A percentile compares a stretch with the other conserved stretches of the same genome.
Evolutionary conservation across 768 basidiomycete species (phyloP).

Genomic region (Lyophyllum semitale): DNA sequence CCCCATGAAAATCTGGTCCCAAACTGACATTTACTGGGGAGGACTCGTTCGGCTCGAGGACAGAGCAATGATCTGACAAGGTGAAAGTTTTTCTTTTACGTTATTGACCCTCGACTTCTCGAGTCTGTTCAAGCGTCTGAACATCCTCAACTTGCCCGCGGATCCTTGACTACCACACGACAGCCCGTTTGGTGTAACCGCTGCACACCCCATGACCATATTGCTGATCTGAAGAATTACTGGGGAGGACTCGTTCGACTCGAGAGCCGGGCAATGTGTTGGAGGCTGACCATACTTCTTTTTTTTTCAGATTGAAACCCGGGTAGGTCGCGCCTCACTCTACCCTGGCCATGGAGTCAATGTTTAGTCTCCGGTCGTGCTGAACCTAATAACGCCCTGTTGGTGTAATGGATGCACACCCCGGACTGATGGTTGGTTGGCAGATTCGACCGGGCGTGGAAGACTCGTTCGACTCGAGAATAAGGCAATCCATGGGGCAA

Average conservation of each 20-base stretch:
- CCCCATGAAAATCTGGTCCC: neutral
- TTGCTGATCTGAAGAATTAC: neutral
- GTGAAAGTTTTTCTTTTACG: too few species aligned
- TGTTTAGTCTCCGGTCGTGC: too few species aligned
- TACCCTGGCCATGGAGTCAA: too few species aligned
- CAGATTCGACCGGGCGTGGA: too few species aligned
- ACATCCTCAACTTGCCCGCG: too few species aligned
- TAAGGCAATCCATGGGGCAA: too few species aligned
- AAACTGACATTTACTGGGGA: neutral
- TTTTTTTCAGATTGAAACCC: neutral
- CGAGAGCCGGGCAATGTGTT: constrained; percentile 2
- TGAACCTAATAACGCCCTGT: too few species aligned
- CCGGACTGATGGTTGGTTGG: too few species aligned
- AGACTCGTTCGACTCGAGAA: too few species aligned
- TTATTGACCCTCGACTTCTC: too few species aligned
- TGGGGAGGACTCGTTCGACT: neutral
- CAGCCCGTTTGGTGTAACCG: neutral
- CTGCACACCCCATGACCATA: neutral
- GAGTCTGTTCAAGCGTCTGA: too few species aligned
- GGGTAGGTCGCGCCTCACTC: neutral
- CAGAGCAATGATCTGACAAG: constrained; percentile 4
- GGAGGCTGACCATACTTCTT: neutral
- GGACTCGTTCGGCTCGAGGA: neutral
- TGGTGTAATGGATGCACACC: too few species aligned
- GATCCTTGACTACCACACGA: neutral